These are phyloP conservation scores for Priceomyces castillae DNA, from an alignment of 805 yeast species.

Conservation along the genomic window DNA sequence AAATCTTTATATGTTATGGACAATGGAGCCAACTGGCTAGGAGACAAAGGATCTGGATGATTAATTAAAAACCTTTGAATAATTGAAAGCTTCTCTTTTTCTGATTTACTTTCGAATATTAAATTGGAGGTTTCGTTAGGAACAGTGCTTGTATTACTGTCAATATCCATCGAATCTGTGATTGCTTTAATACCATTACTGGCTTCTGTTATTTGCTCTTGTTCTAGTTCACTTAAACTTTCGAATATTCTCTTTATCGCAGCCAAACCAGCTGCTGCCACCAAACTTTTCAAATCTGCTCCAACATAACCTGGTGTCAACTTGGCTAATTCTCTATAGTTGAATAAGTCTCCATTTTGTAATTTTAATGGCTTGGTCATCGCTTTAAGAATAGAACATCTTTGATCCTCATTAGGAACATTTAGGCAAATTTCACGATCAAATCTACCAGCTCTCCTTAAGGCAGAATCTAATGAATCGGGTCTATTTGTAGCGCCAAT, in stretches of 20 bases:
- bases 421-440: constrained; percentile 91
- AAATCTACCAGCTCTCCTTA: constrained; percentile 94
- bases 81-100: constrained; percentile 47
- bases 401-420: constrained; percentile 87
- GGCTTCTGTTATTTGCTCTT: constrained; percentile 26
- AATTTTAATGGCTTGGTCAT: constrained; percentile 68
- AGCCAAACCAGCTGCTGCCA: constrained; percentile 90
- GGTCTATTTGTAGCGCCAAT: constrained; percentile 98
- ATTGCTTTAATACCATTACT: constrained; percentile 5
- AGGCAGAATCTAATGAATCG: constrained; percentile 89
- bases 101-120: constrained; percentile 31
- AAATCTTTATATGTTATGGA: constrained; percentile 80
- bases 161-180: constrained; percentile 34
- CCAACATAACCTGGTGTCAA: constrained; percentile 98
- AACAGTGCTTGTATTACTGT: constrained; percentile 10
- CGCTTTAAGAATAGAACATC: constrained; percentile 70
- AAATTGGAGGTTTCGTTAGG: constrained; percentile 3
- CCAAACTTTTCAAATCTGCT: constrained; percentile 91
- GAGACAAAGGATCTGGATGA: constrained; percentile 78
- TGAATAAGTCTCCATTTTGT: constrained; percentile 56
- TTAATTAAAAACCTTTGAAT: constrained; percentile 68
- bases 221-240: constrained; percentile 45
- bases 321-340: constrained; percentile 73
- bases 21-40: constrained; percentile 71
- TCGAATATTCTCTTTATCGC: constrained; percentile 91